Evolutionary conservation across 495 filamentous ascomycete species (phyloP).

Genomic region (Tuber magnatum): DNA sequence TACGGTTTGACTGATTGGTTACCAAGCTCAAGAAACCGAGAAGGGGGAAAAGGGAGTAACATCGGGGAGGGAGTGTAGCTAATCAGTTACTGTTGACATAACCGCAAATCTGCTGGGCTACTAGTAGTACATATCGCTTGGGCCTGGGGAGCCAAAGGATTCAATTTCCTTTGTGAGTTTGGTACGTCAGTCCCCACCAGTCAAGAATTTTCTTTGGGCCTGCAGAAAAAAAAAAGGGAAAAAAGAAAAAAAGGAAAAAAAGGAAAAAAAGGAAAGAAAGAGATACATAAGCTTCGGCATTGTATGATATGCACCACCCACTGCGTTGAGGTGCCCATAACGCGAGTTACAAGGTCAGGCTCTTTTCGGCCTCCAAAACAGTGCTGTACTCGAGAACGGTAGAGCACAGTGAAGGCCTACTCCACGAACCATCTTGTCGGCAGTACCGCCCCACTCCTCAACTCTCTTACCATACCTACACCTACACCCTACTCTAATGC

Average conservation of each 20-base stretch:
- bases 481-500: not conserved
- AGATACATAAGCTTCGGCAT: not conserved
- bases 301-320: not conserved
- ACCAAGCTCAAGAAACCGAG: not conserved
- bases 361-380: not conserved
- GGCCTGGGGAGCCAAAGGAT: not conserved
- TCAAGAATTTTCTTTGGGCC: constrained; percentile 2
- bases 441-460: not conserved
- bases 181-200: not conserved
- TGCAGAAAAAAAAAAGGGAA: not conserved
- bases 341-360: not conserved
- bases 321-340: not conserved
- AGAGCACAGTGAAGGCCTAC: not conserved
- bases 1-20: not conserved
- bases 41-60: not conserved
- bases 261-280: not conserved
- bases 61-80: not conserved
- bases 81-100: not conserved
- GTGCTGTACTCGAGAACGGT: not conserved
- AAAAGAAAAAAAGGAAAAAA: not conserved
- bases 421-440: not conserved
- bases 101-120: not conserved
- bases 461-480: not conserved
- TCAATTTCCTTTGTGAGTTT: not conserved
- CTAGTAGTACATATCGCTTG: not conserved